These are phyloP conservation scores for Tilletiaria anomala DNA, from an alignment of 1,284 basidiomycete genomes.

Conservation along the genomic window DNA sequence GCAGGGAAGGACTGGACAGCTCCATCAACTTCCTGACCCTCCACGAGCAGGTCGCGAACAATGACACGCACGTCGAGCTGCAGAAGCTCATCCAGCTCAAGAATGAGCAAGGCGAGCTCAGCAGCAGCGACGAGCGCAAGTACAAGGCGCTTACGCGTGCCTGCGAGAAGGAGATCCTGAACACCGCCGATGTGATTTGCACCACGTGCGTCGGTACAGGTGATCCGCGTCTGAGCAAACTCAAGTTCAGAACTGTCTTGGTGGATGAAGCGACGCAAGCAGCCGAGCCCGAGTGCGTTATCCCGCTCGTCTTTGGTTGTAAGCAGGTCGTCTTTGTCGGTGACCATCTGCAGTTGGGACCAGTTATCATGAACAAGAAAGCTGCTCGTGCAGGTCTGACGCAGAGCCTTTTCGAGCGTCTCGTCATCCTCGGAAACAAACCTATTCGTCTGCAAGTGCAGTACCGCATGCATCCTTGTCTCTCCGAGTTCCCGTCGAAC, in stretches of 20 bases:
- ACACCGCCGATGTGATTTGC: slow-evolving; percentile 92
- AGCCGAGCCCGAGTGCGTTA: slow-evolving; percentile 98
- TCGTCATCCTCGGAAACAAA: slow-evolving; percentile 84
- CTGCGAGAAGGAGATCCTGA: slow-evolving; percentile 91
- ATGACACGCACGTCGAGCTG: slow-evolving; percentile 57
- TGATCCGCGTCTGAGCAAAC: slow-evolving; percentile 82
- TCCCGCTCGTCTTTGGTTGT: slow-evolving; percentile 91
- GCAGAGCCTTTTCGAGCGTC: slow-evolving; percentile 91
- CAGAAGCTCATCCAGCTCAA: slow-evolving; percentile 96
- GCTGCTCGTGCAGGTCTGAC: slow-evolving; percentile 92
- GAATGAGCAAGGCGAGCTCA: slow-evolving; percentile 91
- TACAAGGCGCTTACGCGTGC: slow-evolving; percentile 88
- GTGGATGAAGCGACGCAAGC: slow-evolving; percentile 99
- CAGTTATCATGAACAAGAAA: slow-evolving; percentile 99
- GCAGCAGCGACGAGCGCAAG: slow-evolving; percentile 89
- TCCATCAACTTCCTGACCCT: slow-evolving; percentile 83
- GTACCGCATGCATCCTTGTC: slow-evolving; percentile 98
- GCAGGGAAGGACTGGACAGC: slow-evolving; percentile 88
- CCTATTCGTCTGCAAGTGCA: slow-evolving; percentile 98
- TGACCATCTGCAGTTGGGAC: slow-evolving; percentile 91
- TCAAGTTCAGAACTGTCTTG: slow-evolving; percentile 95
- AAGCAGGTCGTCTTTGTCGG: slow-evolving; percentile 98
- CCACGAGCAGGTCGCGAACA: slow-evolving; percentile 93
- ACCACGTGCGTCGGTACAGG: slow-evolving; percentile 96
- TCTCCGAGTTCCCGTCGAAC: slow-evolving; percentile 97